These are phyloP conservation scores for Salix viminalis DNA, from an alignment of 345 rosid species.

Conservation along the genomic window DNA sequence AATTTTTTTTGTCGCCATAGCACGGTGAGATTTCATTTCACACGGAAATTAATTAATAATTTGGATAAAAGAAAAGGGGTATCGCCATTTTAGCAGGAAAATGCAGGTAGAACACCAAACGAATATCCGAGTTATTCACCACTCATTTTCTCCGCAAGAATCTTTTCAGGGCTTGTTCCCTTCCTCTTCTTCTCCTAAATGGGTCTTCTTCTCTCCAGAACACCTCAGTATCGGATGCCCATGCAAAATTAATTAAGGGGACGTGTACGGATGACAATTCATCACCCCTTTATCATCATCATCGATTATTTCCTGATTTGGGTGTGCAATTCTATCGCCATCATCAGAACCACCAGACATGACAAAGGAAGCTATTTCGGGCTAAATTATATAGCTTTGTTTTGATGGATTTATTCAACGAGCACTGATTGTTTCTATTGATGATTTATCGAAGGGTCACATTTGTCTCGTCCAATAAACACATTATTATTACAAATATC, in stretches of 20 bases:
- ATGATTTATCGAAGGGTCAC: neutral
- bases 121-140: neutral
- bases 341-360: neutral
- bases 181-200: slow-evolving; percentile 10
- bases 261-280: neutral
- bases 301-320: slow-evolving; percentile 40
- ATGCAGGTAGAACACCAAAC: slow-evolving; percentile 4
- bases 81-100: slow-evolving; percentile 15
- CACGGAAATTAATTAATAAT: neutral
- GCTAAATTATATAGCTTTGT: neutral
- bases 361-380: neutral
- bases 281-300: neutral
- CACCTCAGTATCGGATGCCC: slow-evolving; percentile 15
- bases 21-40: neutral
- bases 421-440: too few relatives aligned
- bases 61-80: neutral
- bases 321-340: neutral
- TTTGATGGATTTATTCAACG: neutral
- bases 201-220: slow-evolving; percentile 15
- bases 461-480: neutral
- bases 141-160: slow-evolving; percentile 15
- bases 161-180: slow-evolving; percentile 39
- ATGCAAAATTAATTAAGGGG: neutral
- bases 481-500: too few relatives aligned
- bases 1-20: neutral